Evolutionary conservation across 352 stramenopile genomes (phyloP).

Genomic region (Pythium grandisporangium): DNA sequence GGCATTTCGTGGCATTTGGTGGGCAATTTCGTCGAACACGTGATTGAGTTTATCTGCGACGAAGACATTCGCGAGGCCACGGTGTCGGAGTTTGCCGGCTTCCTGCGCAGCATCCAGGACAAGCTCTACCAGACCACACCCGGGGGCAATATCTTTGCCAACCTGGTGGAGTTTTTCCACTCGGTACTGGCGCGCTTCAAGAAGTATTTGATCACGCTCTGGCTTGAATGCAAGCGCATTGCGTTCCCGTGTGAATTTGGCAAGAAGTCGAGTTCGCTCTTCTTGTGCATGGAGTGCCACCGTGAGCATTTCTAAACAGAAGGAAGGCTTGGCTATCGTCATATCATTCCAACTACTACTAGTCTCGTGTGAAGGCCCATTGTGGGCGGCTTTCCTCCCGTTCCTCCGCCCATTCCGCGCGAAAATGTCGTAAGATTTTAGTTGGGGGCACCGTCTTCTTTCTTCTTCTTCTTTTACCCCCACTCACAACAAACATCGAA

Average conservation of each 20-base stretch:
- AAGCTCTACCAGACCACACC: conserved; percentile 15
- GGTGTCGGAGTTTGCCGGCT: conserved; percentile 47
- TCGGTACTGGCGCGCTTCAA: conserved; percentile 56
- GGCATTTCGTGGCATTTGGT: conserved; percentile 60
- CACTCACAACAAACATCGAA: too few species aligned
- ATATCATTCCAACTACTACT: too few species aligned
- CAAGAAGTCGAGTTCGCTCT: conserved; percentile 66
- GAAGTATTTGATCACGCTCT: conserved; percentile 47
- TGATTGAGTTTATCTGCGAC: conserved; percentile 59
- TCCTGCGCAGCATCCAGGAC: conserved; percentile 27
- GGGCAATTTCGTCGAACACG: conserved; percentile 44
- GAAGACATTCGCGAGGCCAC: conserved; percentile 64
- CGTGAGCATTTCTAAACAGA: conserved; percentile 56
- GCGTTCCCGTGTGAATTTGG: conserved; percentile 71
- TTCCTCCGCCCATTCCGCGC: too few species aligned
- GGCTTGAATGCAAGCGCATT: conserved; percentile 44
- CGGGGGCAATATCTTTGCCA: conserved; percentile 45
- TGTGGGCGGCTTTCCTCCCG: too few species aligned
- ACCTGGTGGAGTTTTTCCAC: conserved; percentile 56
- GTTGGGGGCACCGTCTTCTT: too few species aligned
- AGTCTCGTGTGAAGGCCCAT: too few species aligned
- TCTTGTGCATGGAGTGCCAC: conserved; percentile 81
- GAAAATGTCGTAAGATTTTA: too few species aligned
- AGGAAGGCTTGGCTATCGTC: too few species aligned
- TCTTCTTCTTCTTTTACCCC: too few species aligned